Evolutionary conservation across 192 early-diverging fungal genomes (phyloP).

Genomic region (Entrophospora sp.): DNA sequence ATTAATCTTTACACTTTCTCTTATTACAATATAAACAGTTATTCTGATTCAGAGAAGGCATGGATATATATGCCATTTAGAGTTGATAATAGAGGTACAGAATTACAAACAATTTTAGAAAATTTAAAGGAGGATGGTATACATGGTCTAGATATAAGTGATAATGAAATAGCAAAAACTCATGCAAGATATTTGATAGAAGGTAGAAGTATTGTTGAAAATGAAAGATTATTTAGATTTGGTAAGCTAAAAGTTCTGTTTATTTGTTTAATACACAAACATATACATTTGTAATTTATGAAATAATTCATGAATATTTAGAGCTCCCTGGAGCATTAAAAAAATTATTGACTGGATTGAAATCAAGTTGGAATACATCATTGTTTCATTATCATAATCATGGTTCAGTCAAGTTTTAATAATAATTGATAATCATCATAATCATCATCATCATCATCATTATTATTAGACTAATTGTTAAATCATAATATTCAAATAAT

Average conservation of each 20-base stretch:
- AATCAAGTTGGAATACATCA: constrained; percentile 66
- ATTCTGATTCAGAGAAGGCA: constrained; percentile 62
- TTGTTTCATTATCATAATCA: constrained; percentile 97
- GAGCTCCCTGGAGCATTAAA: constrained; percentile 88
- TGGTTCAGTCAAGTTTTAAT: constrained; percentile 50
- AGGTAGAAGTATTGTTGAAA: constrained; percentile 63
- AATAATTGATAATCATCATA: neutral
- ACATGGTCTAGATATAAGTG: constrained; percentile 72
- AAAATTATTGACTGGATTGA: constrained; percentile 71
- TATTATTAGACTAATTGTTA: neutral
- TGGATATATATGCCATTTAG: constrained; percentile 87
- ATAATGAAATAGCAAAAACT: constrained; percentile 93
- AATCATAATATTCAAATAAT: neutral
- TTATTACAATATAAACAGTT: no score
- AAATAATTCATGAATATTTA: constrained; percentile 90
- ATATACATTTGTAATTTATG: neutral
- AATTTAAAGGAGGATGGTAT: constrained; percentile 53
- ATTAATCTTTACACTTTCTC: no score
- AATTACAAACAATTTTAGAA: constrained; percentile 62
- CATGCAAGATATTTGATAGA: constrained; percentile 93
- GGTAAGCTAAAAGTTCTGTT: constrained; percentile 17
- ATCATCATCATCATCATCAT: no score
- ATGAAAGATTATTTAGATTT: constrained; percentile 91
- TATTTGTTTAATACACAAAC: neutral
- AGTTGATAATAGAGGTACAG: constrained; percentile 59